Base-by-base conservation (phyloP, 192 early-diverging fungal genomes). In the Linnemannia hyalina region DNA sequence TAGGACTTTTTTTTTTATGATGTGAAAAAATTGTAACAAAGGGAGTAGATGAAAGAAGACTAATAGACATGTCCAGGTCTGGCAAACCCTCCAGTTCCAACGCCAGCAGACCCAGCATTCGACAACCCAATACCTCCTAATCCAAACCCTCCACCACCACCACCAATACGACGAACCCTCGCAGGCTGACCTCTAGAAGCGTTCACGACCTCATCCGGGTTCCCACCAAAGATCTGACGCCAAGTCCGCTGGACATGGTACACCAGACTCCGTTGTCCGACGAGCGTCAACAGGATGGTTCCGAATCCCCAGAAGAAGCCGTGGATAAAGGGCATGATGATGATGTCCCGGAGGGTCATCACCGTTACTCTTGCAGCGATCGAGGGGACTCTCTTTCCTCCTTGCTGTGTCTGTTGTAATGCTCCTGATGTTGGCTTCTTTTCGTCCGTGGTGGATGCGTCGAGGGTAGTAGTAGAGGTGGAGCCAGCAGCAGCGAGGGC, bases 261-360 rank as follows among this genome's bases (percentile, higher is more conserved):
- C 1, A 68, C 11, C 40, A 86, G 36, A 46, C 75, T 86, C 46
- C 83, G 68, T 69, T 86, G 83, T 36, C 60, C 49, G 2, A 42
- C 79, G 40, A 86, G 47, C 2, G 83, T 86, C 70, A 86, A 65
- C 20, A 86, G 47, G 13, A 86, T 54, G 0, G 83, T 77, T 11
- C 83, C 83, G 47, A 86, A 86, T 29, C 83, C 83, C 83, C 83
- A 86, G 44, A 86, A 81, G 83, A 86, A 86, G 22, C 83, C 83
- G 44, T 86, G 83, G 47, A 86, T 52, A 54, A 86, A 86, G 5
- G 83, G 83, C 79, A 81, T 86, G 63, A 86, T 80, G 69, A 86
- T 86, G 63, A 86, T 86, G 47, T 86, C 83, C 4, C 83, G 49
- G 15, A 86, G 5, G 1, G 83, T 86, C 83, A 86, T 86, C 20